phyloP scores from a whole-genome alignment of 768 basidiomycete genomes.

The Phylloporus sp. region DNA sequence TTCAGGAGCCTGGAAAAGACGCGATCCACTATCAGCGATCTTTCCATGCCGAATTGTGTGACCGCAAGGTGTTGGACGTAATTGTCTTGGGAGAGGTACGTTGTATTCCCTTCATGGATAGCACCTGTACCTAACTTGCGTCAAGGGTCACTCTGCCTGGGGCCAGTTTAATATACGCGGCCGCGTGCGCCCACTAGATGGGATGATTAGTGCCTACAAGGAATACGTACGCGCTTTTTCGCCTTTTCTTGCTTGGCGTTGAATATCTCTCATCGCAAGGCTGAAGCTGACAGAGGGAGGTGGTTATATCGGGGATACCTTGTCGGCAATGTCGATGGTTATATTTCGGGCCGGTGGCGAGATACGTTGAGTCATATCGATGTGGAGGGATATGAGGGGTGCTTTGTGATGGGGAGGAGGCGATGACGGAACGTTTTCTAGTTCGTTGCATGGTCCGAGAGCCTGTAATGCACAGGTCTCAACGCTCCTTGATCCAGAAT shows the following conservation, averaged over 20 bases:
- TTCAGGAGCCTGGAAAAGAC: conserved; percentile 41
- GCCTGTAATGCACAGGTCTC: too few relatives aligned
- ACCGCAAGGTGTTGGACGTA: conserved; percentile 47
- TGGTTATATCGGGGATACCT: conserved; percentile 88
- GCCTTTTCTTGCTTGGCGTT: conserved; percentile 1
- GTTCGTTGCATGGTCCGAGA: neutral
- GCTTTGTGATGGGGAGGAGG: conserved; percentile 71
- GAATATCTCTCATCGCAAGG: conserved; percentile 34
- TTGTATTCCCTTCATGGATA: neutral
- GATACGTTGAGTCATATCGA: conserved; percentile 69
- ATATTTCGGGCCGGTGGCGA: conserved; percentile 81
- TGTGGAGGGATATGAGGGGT: conserved; percentile 79
- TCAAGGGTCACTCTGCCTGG: conserved; percentile 87
- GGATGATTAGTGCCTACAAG: conserved; percentile 76
- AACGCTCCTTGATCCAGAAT: too few relatives aligned
- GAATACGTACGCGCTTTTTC: conserved; percentile 59
- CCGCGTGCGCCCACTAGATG: conserved; percentile 77
- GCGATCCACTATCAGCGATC: conserved; percentile 28
- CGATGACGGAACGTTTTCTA: conserved; percentile 28
- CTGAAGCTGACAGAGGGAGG: conserved; percentile 68
- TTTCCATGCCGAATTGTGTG: conserved; percentile 21
- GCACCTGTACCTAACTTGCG: conserved; percentile 3
- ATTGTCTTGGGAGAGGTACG: conserved; percentile 72
- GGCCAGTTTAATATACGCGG: conserved; percentile 80
- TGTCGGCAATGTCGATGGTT: conserved; percentile 63